Evolutionary conservation across 306 rosid species (phyloP), one percentile per base, ranked within the genome.

Genomic region (Rosa rugosa): DNA sequence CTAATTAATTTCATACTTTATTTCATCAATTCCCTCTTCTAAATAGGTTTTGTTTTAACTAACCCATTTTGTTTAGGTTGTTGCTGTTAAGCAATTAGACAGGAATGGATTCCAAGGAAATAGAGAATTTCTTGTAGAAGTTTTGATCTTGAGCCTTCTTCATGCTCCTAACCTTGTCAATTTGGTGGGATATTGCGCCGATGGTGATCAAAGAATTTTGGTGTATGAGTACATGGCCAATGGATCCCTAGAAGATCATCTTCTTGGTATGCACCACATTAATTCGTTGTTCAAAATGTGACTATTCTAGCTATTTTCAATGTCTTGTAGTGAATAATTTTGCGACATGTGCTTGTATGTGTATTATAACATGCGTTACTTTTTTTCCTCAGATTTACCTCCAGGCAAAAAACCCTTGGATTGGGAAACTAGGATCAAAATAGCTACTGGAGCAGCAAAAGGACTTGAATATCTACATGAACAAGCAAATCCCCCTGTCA

Each of bases 51-150:
- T 8, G 2, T 44, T 45, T 6, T 36, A 68, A 42, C 6, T 71
- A 27, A 22, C 40, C 31, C 57, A n/a, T 76, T 22, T 18, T 76
- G 60, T 70, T 69, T 78, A 94, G 99, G 88, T 82, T 62, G 96
- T 93, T 76, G 98, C 97, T 27, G 95, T 94, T 77, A 94, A 94
- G 91, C 90, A 94, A 83, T 94, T 94, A 59, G 92, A 94, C 77
- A 87, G 94, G 83, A 83, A 92, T 91, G 99, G 99, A 13, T 92
- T 87, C 81, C 99, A 94, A 84, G 99, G 97, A 77, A 94, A 90
- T 80, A 91, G 88, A 60, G 99, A 94, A 81, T 94, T 94, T 78
- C 87, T 94, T 63, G 97, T 90, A 14, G 99, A 94, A 91, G 97
- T 94, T 81, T 81, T 94, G 92, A 88, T 94, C 63, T 88, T 94